phyloP scores from a whole-genome alignment of 2,329 filamentous ascomycete species.

The Fusarium duplospermum region DNA sequence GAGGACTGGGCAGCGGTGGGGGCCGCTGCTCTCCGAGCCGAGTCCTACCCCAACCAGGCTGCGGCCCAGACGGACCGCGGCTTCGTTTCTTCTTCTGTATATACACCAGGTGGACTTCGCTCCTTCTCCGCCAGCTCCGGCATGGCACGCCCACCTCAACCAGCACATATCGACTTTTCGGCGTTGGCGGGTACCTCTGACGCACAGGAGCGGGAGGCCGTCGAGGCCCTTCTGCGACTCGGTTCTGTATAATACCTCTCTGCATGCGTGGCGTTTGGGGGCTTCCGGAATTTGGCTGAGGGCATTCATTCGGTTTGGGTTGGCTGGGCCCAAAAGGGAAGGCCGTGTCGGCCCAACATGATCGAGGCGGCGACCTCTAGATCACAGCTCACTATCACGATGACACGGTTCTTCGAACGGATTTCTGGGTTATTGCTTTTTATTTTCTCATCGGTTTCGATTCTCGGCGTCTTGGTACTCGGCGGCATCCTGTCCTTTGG shows the following conservation, averaged over 20 bases:
- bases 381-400: conserved; percentile 48
- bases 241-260: conserved; percentile 76
- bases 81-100: conserved; percentile 56
- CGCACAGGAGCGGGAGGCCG: conserved; percentile 82
- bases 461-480: conserved; percentile 41
- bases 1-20: conserved; percentile 96
- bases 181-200: conserved; percentile 66
- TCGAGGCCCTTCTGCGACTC: conserved; percentile 83
- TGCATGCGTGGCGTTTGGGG: conserved; percentile 66
- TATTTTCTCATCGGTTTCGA: conserved; percentile 28
- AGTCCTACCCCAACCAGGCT: conserved; percentile 68
- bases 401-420: conserved; percentile 46
- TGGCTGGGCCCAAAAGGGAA: conserved; percentile 46
- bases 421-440: conserved; percentile 20
- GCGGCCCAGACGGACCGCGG: conserved; percentile 66
- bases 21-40: conserved; percentile 81
- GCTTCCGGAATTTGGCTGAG: conserved; percentile 36
- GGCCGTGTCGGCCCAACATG: conserved; percentile 47
- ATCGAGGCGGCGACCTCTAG: conserved; percentile 49
- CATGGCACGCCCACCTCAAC: conserved; percentile 65
- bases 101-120: conserved; percentile 59
- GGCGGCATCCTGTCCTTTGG: conserved; percentile 26
- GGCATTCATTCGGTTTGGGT: conserved; percentile 38
- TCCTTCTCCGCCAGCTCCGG: conserved; percentile 63
- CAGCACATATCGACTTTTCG: conserved; percentile 64